Base-by-base conservation (phyloP, 257 asterid genomes). In the Ehretia macrophylla region DNA sequence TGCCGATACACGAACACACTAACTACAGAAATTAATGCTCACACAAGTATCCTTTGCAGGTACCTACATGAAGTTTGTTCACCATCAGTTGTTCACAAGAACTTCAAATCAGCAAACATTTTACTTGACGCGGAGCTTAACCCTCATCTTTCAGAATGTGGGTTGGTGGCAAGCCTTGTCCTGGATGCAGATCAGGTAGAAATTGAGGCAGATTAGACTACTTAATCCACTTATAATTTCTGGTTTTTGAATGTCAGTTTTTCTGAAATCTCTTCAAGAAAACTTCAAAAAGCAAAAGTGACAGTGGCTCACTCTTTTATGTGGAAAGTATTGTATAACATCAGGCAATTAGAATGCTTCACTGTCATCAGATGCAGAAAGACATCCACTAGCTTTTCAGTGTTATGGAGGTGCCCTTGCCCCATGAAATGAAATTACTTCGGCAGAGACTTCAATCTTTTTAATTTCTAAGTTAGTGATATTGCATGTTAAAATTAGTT, bases 1-100 rank as follows among this genome's bases (percentile, higher is more conserved):
- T n/a, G n/a, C n/a, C n/a, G n/a, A n/a, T n/a, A n/a, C n/a, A n/a
- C n/a, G n/a, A n/a, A n/a, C n/a, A n/a, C n/a, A n/a, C n/a, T n/a
- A n/a, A n/a, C n/a, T n/a, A n/a, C n/a, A n/a, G n/a, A n/a, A n/a
- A n/a, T n/a, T n/a, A n/a, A 19, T 64, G 55, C 77, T 75, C 54
- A 70, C 46, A n/a, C 40, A 16, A 16, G 55, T 49, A 51, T 71
- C 23, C 46, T 56, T 55, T 75, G 69, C 75, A 92, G 99, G 91
- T 92, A 92, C 75, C 77, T 92, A 27, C 99, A 92, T 40, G 99
- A 92, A 85, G 88, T 81, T 63, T 92, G 99, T 67, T 86, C 95
- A 16, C 99, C 99, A 13, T 89, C 97, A 1, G 83, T 81, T 63
- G 72, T 88, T 77, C 99, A 92, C 59, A 86, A 84, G 59, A 89